Evolutionary conservation across 2,329 filamentous ascomycete species (phyloP), one percentile per base, ranked within the genome.

Genomic region (Claviceps sorghi): DNA sequence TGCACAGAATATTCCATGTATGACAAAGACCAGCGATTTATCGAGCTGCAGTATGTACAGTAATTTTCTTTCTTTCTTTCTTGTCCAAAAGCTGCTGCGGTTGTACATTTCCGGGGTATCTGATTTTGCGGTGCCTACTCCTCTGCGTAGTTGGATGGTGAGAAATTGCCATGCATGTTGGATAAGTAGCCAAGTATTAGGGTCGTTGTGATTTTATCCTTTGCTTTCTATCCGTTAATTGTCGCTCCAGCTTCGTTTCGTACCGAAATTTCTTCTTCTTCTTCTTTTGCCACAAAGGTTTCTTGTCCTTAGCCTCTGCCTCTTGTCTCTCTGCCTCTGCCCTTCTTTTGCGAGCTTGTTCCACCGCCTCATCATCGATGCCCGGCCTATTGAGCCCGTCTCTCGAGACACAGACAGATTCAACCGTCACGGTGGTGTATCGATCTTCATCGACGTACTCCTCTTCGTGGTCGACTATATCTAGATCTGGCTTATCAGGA

Each of bases 391-490:
- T 75, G 48, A 94, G 70, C 0, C 87, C 87, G 52, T 89, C 81
- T 58, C 80, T 80, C 13, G 85, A 83, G 17, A 94, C 78, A 56
- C 84, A 84, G 59, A 98, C 88, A 11, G 86, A 84, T 65, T 96
- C 91, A 1, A 98, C 83, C 0, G 88, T 96, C 29, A 98, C 93
- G 1, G 88, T 95, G 0, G 93, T 97, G 66, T 88, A 96, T 64
- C 86, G 86, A 67, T 96, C 91, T 66, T 97, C 93, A 66, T 98
- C 93, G 58, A 96, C 80, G 69, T 96, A 98, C 67, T 97, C 89
- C 59, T 91, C 89, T 65, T 95, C 86, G 59, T 88, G 82, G 64
- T 94, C 83, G 45, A 93, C 69, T 22, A 80, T 75, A 41, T 75
- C 65, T 4, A 69, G 58, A 15, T 70, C 58, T 15, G 69, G 65